Evolutionary conservation across 495 filamentous ascomycete genomes (phyloP).

Genomic region (Penicillium angulare): DNA sequence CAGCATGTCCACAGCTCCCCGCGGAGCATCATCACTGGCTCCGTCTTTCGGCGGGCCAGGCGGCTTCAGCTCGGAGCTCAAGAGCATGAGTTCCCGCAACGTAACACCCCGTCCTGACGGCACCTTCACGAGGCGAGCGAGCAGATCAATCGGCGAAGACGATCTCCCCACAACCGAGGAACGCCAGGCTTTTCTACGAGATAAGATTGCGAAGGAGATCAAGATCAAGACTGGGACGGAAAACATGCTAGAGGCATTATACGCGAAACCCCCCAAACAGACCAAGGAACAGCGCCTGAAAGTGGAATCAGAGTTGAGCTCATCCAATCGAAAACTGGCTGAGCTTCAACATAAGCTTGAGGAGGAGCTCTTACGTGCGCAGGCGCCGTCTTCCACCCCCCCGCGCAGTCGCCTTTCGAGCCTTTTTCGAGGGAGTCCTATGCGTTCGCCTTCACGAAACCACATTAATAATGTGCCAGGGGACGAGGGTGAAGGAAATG

Average conservation of each 20-base stretch:
- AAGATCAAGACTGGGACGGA: slow-evolving; percentile 98
- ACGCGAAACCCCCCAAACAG: slow-evolving; percentile 94
- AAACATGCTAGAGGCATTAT: slow-evolving; percentile 91
- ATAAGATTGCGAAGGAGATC: slow-evolving; percentile 85
- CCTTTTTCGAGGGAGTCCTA: slow-evolving; percentile 61
- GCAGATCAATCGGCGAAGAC: slow-evolving; percentile 63
- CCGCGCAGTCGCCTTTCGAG: slow-evolving; percentile 64
- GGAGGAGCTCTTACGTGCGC: slow-evolving; percentile 61
- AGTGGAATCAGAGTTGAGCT: slow-evolving; percentile 87
- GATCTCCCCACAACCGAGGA: slow-evolving; percentile 64
- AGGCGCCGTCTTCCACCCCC: slow-evolving; percentile 65
- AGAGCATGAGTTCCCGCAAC: slow-evolving; percentile 67
- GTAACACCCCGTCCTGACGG: slow-evolving; percentile 68
- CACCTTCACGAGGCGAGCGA: slow-evolving; percentile 52
- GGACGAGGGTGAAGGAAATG: slow-evolving; percentile 42
- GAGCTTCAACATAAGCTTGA: slow-evolving; percentile 78
- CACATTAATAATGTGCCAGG: slow-evolving; percentile 28
- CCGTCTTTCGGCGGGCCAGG: slow-evolving; percentile 71
- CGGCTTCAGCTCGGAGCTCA: slow-evolving; percentile 89
- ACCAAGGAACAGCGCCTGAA: slow-evolving; percentile 83
- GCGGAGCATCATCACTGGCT: slow-evolving; percentile 58
- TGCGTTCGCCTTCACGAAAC: slow-evolving; percentile 65
- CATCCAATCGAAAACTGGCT: slow-evolving; percentile 86
- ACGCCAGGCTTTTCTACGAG: slow-evolving; percentile 68
- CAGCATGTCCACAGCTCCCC: slow-evolving; percentile 57